Percentiles rank a stretch among this genome's conserved stretches.
Conservation (phyloP, 1,139 yeast genomes). For the Pneumocystis jirovecii region DNA sequence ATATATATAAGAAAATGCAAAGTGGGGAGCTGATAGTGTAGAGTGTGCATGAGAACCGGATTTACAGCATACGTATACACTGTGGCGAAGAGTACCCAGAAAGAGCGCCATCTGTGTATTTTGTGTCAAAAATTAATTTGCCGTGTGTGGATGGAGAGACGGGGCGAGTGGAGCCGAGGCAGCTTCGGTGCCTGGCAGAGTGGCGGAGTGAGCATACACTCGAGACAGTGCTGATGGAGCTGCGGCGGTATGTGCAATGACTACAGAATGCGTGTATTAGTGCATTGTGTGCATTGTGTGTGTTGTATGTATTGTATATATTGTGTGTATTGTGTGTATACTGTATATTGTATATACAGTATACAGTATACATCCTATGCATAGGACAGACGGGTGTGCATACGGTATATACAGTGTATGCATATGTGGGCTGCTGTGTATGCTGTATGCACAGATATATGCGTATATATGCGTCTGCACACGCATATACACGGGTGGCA, state of each 20-base stretch:
- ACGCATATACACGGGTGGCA: too few species aligned
- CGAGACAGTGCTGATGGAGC: conserved; percentile 78
- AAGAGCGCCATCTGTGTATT: conserved; percentile 66
- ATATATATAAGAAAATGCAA: neutral
- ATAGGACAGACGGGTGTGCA: too few species aligned
- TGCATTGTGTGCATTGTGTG: too few species aligned
- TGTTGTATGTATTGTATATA: too few species aligned
- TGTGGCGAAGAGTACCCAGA: conserved; percentile 85
- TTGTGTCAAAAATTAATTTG: conserved; percentile 68
- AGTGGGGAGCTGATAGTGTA: conserved; percentile 3
- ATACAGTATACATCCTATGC: too few species aligned
- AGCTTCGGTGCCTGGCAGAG: conserved; percentile 54
- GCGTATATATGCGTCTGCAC: too few species aligned
- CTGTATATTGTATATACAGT: too few species aligned
- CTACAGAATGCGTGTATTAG: too few species aligned
- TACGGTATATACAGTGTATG: too few species aligned
- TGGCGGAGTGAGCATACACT: conserved; percentile 86
- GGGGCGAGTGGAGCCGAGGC: conserved; percentile 39
- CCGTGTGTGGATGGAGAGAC: conserved; percentile 63
- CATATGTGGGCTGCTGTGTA: too few species aligned
- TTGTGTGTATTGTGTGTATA: too few species aligned
- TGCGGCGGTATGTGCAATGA: conserved; percentile 40
- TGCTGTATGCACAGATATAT: too few species aligned
- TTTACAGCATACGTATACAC: conserved; percentile 63
- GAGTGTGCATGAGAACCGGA: conserved; percentile 81